Conservation (phyloP, 2,329 filamentous ascomycete species). For the Exophiala lecanii-corni region DNA sequence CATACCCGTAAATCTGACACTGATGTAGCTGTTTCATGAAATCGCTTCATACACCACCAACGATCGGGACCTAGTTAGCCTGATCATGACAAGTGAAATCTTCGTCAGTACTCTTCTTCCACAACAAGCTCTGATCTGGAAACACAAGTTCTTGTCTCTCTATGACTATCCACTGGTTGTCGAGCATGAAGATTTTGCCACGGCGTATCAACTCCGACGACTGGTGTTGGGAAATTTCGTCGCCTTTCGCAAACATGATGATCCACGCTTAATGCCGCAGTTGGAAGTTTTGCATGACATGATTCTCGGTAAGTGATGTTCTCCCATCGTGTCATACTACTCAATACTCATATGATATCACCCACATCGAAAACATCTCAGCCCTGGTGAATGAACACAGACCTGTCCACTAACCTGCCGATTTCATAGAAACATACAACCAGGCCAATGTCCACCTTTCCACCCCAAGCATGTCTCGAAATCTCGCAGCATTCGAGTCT, state of each 20-base stretch:
- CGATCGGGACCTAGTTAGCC: slow-evolving; percentile 32
- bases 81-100: slow-evolving; percentile 29
- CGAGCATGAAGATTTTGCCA: slow-evolving; percentile 27
- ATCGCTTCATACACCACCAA: slow-evolving; percentile 15
- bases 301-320: slow-evolving; percentile 22
- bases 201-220: slow-evolving; percentile 35
- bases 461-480: slow-evolving; percentile 17
- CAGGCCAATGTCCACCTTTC: slow-evolving; percentile 8
- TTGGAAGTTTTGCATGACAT: slow-evolving; percentile 29
- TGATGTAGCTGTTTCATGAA: slow-evolving; percentile 13
- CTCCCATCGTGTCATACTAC: neutral
- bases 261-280: slow-evolving; percentile 30
- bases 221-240: slow-evolving; percentile 31
- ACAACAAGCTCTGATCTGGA: slow-evolving; percentile 33
- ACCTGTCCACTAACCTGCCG: no score
- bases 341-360: no score
- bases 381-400: no score
- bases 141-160: slow-evolving; percentile 29
- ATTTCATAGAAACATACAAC: slow-evolving; percentile 19
- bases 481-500: slow-evolving; percentile 22
- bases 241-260: slow-evolving; percentile 26
- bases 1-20: no score
- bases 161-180: slow-evolving; percentile 32
- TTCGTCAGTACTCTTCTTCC: slow-evolving; percentile 28
- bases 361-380: no score